Base-by-base conservation (phyloP, 2,329 filamentous ascomycete genomes). In the Penicillium fuscoglaucum region DNA sequence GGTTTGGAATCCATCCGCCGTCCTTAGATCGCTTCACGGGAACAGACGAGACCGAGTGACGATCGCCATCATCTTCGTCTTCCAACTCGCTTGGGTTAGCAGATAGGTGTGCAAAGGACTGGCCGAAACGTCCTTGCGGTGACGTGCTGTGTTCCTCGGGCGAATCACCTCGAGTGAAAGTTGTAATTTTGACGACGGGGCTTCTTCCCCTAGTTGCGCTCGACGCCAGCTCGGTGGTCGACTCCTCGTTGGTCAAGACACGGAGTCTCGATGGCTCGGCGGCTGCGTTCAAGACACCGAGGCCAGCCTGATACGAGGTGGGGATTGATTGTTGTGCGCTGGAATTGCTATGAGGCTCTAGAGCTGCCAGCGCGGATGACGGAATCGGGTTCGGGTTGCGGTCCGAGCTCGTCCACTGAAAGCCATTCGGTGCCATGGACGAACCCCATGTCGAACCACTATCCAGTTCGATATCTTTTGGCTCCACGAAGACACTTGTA, bases 131-230 rank as follows among this genome's bases (percentile, higher is more conserved):
- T 53, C 70, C 66, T 29, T 59, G 58, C 28, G 61, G 51, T 10
- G 53, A 59, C 31, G 35, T 21, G 33, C 59, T 61, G n/a, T 65
- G 64, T 24, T 67, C 69, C 55, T 72, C 65, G 5, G 78, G 78
- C 1, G 78, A 80, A 64, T 80, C 78, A 6, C 78, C 78, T 24
- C 76, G 70, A 24, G 72, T 72, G 52, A 73, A 75, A 40, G 63
- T 76, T 29, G 78, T 78, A 3, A 81, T 71, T 39, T 75, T 78
- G 43, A 81, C 73, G 33, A 78, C 74, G 13, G 79, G 79, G 57
- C 79, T 81, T 46, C 70, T 66, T 17, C 72, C 68, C 52, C 66
- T 69, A 19, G 67, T 64, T 3, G 69, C 71, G 12, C 68, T 68
- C 35, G 62, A 53, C 2, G 37, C 28, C 28, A 58, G 31, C 3